Base-by-base conservation (phyloP, 2,329 filamentous ascomycete species). In the Fusarium guadeloupense region DNA sequence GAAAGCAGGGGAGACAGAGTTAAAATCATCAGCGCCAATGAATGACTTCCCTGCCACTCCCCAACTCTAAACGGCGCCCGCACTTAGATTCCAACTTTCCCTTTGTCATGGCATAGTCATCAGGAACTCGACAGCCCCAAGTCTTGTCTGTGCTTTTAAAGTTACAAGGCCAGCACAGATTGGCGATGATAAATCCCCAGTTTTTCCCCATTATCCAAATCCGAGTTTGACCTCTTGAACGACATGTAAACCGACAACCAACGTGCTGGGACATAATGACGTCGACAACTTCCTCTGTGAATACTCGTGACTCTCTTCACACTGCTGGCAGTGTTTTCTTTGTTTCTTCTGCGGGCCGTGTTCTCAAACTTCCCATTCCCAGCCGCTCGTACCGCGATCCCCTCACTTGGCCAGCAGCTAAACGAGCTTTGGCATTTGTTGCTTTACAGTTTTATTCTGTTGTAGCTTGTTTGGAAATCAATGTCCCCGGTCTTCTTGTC, bases 291-390 rank as follows among this genome's bases (percentile, higher is more conserved):
- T 38, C 46, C 6, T 30, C 35, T 2, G n/a, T 8, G 16, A 5
- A 28, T 1, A 49, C 28, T 7, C 53, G 62, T 20, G 62, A 59
- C 6, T 62, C 62, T 17, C n/a, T 55, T 6, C 62, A 58, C 51
- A 54, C 61, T 65, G 56, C 64, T 25, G 64, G 64, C 64, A 67
- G 64, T 54, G 64, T 67, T 28, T 67, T 67, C 50, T 67, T 67
- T 37, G 45, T 67, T 17, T 56, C 64, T 17, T 59, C 60, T 5
- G 43, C 54, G 5, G 64, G 64, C 5, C 49, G 42, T 6, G 58
- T 67, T 17, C 60, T 65, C 1, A 59, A 43, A 2, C 17, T 67
- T 5, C 64, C 64, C 1, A 67, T 67, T 7, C 61, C 64, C 1
- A 67, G 64, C 16, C 53, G 19, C 12, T 67, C 60, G 0, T 38